A percentile compares a stretch with the other conserved stretches of the same genome.
Conservation (phyloP, 305 asterid species). For the Fraxinus sp. region DNA sequence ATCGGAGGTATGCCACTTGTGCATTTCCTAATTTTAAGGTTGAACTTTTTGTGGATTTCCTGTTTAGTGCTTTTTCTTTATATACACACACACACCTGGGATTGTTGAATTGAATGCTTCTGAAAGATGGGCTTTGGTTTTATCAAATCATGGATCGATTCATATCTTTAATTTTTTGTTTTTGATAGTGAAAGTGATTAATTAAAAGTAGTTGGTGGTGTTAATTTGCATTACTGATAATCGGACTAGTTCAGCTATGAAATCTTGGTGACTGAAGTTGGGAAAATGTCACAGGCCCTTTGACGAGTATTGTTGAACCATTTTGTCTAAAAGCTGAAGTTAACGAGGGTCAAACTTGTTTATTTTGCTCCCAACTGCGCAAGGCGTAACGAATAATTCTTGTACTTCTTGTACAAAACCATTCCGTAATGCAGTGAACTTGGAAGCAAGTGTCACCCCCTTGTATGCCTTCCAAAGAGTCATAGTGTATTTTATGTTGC, state of each 20-base stretch:
- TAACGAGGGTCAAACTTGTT: neutral
- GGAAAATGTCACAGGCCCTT: neutral
- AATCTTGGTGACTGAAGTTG: neutral
- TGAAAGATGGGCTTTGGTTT: neutral
- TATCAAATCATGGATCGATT: neutral
- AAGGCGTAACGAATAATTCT: neutral
- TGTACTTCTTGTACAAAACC: neutral
- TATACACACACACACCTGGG: neutral
- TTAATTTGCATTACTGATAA: neutral
- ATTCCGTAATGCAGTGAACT: neutral
- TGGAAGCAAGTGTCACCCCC: neutral
- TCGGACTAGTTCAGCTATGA: neutral
- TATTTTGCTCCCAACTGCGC: neutral
- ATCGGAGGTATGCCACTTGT: neutral
- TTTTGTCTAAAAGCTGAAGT: neutral
- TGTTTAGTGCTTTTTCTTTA: neutral
- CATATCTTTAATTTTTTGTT: neutral
- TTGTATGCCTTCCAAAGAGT: neutral
- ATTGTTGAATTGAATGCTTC: neutral
- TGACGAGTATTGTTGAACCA: neutral
- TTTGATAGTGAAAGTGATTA: neutral
- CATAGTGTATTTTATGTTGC: neutral
- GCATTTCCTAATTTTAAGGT: neutral
- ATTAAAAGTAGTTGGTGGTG: neutral
- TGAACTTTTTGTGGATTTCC: neutral